Base-by-base conservation (phyloP, 2,329 filamentous ascomycete species). In the Aspergillus versicolor region DNA sequence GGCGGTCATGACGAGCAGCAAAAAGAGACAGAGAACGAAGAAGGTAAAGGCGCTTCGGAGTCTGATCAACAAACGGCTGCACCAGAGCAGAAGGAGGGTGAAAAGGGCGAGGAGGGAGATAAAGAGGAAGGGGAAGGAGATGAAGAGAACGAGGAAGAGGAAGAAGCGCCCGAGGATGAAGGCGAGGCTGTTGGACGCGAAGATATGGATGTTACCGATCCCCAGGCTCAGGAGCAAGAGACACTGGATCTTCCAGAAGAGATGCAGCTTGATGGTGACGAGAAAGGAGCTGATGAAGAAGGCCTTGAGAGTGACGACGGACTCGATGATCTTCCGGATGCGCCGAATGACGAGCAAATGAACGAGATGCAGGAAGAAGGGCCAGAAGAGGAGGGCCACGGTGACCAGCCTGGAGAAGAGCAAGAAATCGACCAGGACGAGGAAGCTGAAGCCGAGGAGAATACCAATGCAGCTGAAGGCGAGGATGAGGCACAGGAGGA, bases 241-340 rank as follows among this genome's bases (percentile, higher is more conserved):
- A 87, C 88, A 2, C 79, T 96, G 58, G 91, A 92, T 45, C 79
- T 96, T 21, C 92, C 92, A 0, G 92, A 96, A 42, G 91, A 96
- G 62, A 88, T 97, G 81, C 87, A 95, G 56, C 82, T 94, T 54
- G 88, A 93, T 62, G 88, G 84, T 8, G 79, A 90, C 27, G 83
- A 84, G 32, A 79, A 84, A 48, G 83, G 83, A 4, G 79, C 47
- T 38, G 50, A 89, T 52, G 75, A 74, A 11, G 76, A 78, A 46
- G 75, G 66, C n/a, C 69, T 60, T 15, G 70, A 71, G 19, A 60
- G 58, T 49, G 74, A 76, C 58, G 75, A 78, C 40, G 73, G 76
- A 40, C 72, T 81, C 56, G 77, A 81, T 42, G 80, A 82, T 27
- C 75, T 81, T 21, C 72, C 77, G 19, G 68, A 74, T 51, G 74